These are phyloP conservation scores for Salvia sclarea DNA, from an alignment of 305 asterid genomes.

Conservation along the genomic window DNA sequence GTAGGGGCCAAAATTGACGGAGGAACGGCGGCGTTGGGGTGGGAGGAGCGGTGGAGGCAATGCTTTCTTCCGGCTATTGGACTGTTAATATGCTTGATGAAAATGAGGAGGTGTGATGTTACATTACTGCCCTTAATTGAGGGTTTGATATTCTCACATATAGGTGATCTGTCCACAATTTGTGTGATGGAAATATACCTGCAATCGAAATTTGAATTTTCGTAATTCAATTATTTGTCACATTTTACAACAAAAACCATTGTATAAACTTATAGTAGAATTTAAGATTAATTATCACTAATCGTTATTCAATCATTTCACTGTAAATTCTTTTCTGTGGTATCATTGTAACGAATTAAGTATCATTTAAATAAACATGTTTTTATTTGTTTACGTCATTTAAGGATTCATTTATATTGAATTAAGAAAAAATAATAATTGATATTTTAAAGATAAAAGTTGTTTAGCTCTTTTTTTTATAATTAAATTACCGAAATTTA, in stretches of 20 bases:
- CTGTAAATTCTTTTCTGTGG: background rate
- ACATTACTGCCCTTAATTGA: constrained; percentile 32
- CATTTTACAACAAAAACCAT: background rate
- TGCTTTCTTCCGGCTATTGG: constrained; percentile 41
- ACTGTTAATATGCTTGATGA: constrained; percentile 35
- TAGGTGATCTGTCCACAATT: background rate
- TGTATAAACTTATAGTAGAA: background rate
- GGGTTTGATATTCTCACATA: constrained; percentile 24
- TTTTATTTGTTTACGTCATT: too few relatives aligned
- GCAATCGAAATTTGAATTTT: background rate
- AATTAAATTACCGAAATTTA: too few relatives aligned
- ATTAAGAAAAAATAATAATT: too few relatives aligned
- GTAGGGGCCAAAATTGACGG: constrained; percentile 32
- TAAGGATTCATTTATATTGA: too few relatives aligned
- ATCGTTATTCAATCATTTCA: background rate
- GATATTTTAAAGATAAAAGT: too few relatives aligned
- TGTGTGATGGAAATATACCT: constrained; percentile 2
- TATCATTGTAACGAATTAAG: too few relatives aligned
- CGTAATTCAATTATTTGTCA: background rate
- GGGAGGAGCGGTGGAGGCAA: constrained; percentile 22
- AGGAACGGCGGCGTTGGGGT: constrained; percentile 19
- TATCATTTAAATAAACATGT: too few relatives aligned
- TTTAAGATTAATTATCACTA: background rate
- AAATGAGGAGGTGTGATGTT: constrained; percentile 6
- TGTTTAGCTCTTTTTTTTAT: too few relatives aligned